Conservation (phyloP, 108 stramenopile species). For the Phaeodactylum tricornutum region DNA sequence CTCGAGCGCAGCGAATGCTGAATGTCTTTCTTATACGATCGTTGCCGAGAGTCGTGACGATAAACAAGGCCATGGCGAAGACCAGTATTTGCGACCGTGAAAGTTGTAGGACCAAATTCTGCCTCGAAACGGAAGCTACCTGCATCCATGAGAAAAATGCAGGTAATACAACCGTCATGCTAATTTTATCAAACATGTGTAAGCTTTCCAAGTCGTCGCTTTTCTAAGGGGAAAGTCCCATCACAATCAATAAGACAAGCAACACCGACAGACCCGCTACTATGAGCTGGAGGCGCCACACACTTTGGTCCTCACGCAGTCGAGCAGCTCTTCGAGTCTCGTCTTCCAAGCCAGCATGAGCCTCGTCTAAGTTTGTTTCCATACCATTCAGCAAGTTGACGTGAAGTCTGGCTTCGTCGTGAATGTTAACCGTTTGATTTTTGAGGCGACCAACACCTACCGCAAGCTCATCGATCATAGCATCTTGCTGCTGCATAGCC, state of each 20-base stretch:
- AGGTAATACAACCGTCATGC: too few species aligned
- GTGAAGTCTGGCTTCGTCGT: conserved; percentile 80
- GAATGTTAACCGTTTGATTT: conserved; percentile 72
- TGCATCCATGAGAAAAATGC: too few species aligned
- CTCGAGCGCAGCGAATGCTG: too few species aligned
- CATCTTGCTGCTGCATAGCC: conserved; percentile 78
- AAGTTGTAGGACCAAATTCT: too few species aligned
- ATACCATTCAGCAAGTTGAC: conserved; percentile 78
- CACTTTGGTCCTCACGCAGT: conserved; percentile 65
- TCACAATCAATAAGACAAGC: conserved; percentile 67
- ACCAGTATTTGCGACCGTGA: too few species aligned
- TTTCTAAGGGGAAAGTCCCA: conserved; percentile 68
- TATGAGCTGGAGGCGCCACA: conserved; percentile 77
- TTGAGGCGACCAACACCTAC: conserved; percentile 75
- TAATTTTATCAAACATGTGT: too few species aligned
- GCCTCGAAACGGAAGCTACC: too few species aligned
- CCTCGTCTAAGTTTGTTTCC: conserved; percentile 78
- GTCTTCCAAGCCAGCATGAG: conserved; percentile 64
- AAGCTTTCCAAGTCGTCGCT: too few species aligned
- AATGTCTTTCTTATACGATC: too few species aligned
- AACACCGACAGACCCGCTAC: conserved; percentile 66
- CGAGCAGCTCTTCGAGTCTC: conserved; percentile 73
- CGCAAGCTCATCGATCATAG: conserved; percentile 86
- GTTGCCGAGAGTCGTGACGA: too few species aligned
- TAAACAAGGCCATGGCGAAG: too few species aligned